phyloP scores from a whole-genome alignment of 1,284 basidiomycete genomes.

The Clitocybe nebularis region DNA sequence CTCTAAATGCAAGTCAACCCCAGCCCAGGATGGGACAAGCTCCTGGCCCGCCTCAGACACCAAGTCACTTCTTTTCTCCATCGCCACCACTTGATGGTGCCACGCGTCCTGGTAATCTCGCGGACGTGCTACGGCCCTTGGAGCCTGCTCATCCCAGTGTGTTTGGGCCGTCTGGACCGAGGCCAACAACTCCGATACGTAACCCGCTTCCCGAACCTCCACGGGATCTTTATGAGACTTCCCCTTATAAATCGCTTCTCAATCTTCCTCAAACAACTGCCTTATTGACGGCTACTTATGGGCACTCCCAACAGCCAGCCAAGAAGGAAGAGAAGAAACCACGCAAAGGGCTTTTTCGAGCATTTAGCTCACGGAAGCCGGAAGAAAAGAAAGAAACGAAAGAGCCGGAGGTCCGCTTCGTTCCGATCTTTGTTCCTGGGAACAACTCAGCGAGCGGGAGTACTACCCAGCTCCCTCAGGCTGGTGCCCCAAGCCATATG shows the following conservation, averaged over 20 bases:
- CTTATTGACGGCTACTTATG: conserved; percentile 21
- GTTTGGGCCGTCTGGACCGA: conserved; percentile 15
- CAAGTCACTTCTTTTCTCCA: background rate
- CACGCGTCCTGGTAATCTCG: background rate
- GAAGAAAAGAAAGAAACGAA: conserved; percentile 16
- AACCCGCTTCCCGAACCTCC: conserved; percentile 54
- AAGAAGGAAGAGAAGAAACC: conserved; percentile 23
- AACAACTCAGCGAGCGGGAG: background rate
- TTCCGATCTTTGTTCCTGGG: conserved; percentile 5
- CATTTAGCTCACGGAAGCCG: conserved; percentile 20
- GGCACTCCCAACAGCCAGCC: conserved; percentile 3
- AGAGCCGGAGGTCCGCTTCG: conserved; percentile 11
- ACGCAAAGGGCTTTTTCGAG: conserved; percentile 27
- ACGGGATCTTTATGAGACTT: conserved; percentile 42
- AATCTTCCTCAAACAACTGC: conserved; percentile 42
- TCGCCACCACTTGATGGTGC: conserved; percentile 1
- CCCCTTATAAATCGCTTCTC: conserved; percentile 45
- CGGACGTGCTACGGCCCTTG: background rate
- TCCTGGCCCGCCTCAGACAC: conserved; percentile 3
- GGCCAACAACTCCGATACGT: conserved; percentile 17
- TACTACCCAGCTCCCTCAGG: background rate
- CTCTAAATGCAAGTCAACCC: no score
- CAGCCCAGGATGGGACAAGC: background rate
- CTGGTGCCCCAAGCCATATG: background rate
- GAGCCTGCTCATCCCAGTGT: conserved; percentile 3